Evolutionary conservation across 1,139 yeast species (phyloP).

Genomic region (Debaryomyces sp.): DNA sequence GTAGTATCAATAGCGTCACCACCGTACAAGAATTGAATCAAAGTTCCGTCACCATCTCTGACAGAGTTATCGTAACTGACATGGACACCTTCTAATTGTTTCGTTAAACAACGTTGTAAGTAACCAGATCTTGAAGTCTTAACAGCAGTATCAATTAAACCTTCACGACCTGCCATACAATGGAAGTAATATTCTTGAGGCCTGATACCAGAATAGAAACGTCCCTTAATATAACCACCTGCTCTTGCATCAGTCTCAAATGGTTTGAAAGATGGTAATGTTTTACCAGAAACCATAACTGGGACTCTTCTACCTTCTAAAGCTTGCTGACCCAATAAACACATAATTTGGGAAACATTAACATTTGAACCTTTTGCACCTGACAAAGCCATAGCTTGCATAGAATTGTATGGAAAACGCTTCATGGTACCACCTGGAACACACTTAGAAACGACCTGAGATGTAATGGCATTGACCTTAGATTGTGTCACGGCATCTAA

Average conservation of each 20-base stretch:
- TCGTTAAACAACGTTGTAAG: constrained; percentile 96
- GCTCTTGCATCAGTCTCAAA: constrained; percentile 97
- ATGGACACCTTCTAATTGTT: constrained; percentile 97
- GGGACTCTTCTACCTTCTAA: constrained; percentile 99
- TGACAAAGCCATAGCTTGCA: constrained; percentile 99
- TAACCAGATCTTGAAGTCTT: constrained; percentile 99
- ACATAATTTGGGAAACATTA: constrained; percentile 98
- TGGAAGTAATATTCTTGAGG: constrained; percentile 99
- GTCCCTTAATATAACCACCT: constrained; percentile 96
- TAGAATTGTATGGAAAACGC: constrained; percentile 91
- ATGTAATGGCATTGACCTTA: constrained; percentile 88
- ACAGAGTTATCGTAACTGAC: constrained; percentile 93
- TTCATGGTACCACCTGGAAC: constrained; percentile 97
- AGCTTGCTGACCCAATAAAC: constrained; percentile 98
- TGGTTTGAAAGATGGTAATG: constrained; percentile 94
- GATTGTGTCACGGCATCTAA: constrained; percentile 96
- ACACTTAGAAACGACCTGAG: constrained; percentile 91
- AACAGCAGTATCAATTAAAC: constrained; percentile 98
- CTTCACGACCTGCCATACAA: constrained; percentile 99
- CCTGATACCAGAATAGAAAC: constrained; percentile 96
- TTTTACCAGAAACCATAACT: constrained; percentile 98
- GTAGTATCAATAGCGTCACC: constrained; percentile 96
- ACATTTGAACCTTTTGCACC: constrained; percentile 99
- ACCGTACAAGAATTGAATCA: constrained; percentile 95
- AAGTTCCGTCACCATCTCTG: constrained; percentile 92